Conservation (phyloP, 805 yeast genomes). For the Nakazawaea sp. region DNA sequence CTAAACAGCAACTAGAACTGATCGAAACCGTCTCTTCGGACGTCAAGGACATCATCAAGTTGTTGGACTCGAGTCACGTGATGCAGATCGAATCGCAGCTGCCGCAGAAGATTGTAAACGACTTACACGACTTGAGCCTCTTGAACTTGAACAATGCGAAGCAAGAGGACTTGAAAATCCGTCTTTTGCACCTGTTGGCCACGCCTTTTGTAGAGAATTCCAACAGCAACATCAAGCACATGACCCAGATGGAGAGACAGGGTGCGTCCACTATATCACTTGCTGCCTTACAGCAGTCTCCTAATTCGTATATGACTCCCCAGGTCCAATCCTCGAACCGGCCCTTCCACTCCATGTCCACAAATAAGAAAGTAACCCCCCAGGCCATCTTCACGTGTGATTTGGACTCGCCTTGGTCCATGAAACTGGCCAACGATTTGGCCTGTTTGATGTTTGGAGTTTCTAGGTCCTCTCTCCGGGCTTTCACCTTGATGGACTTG, state of each 20-base stretch:
- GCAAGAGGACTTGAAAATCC: constrained; percentile 34
- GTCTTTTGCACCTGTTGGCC: constrained; percentile 55
- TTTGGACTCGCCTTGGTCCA: constrained; percentile 66
- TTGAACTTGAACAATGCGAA: constrained; percentile 31
- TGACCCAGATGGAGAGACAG: background rate
- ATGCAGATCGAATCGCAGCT: constrained; percentile 18
- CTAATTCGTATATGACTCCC: constrained; percentile 18
- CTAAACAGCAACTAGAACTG: constrained; percentile 7
- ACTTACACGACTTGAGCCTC: constrained; percentile 52
- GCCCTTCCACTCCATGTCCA: constrained; percentile 51
- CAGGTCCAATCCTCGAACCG: constrained; percentile 9
- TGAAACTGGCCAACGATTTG: constrained; percentile 82
- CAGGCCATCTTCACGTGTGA: constrained; percentile 85
- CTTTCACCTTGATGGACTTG: constrained; percentile 65
- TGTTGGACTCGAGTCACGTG: constrained; percentile 32
- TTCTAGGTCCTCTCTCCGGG: constrained; percentile 52
- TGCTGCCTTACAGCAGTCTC: constrained; percentile 12
- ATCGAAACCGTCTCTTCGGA: constrained; percentile 22
- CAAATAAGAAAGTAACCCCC: constrained; percentile 64
- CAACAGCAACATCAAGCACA: constrained; percentile 14
- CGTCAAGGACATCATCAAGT: constrained; percentile 39
- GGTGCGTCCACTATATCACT: constrained; percentile 21
- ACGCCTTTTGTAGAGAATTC: constrained; percentile 53
- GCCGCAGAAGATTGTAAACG: constrained; percentile 37
- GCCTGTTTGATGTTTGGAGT: constrained; percentile 86